Conservation (phyloP, 768 basidiomycete genomes). For the Gelatoporia subvermispora region DNA sequence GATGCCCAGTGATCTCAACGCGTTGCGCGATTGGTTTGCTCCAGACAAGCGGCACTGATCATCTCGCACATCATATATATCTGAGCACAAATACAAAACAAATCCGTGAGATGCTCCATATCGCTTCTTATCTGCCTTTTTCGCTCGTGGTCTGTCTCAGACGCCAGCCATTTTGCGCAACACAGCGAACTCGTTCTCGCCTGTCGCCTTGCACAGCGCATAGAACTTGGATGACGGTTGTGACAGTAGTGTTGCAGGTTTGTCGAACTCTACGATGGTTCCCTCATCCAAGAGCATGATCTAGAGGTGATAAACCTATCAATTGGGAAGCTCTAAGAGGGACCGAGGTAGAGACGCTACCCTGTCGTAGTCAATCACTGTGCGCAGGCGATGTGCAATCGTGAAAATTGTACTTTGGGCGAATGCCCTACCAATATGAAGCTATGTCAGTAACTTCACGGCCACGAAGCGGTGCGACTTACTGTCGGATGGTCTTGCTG, state of each 20-base stretch:
- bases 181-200: conserved; percentile 62
- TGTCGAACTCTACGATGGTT: conserved; percentile 72
- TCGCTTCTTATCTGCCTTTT: too few species aligned
- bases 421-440: conserved; percentile 51
- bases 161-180: conserved; percentile 62
- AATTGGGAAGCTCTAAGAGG: conserved; percentile 5
- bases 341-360: conserved; percentile 27
- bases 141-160: too few species aligned
- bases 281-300: conserved; percentile 79
- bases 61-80: too few species aligned
- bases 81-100: too few species aligned
- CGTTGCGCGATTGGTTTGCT: too few species aligned
- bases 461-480: conserved; percentile 50
- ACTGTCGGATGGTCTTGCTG: conserved; percentile 77
- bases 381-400: conserved; percentile 75
- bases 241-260: conserved; percentile 50
- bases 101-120: too few species aligned
- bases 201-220: conserved; percentile 67
- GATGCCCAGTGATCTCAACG: too few species aligned
- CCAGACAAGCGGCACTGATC: too few species aligned
- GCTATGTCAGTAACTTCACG: conserved; percentile 17
- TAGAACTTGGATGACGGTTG: conserved; percentile 60
- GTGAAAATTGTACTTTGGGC: conserved; percentile 78
- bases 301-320: conserved; percentile 28
- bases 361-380: conserved; percentile 81